phyloP scores from a whole-genome alignment of 805 yeast genomes.

The Nakazawaea laoshanensis region DNA sequence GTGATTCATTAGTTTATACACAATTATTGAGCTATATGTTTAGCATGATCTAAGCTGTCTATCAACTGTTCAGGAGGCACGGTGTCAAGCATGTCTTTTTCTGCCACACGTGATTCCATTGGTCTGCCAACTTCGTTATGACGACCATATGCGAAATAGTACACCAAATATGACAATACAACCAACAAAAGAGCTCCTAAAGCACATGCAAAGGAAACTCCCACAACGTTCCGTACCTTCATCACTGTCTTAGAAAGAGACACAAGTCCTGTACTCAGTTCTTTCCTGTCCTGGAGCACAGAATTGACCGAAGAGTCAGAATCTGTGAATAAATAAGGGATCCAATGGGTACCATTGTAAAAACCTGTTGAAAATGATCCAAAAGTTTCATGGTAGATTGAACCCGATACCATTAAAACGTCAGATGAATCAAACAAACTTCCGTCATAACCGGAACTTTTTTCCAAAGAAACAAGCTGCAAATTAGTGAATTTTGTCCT shows the following conservation, averaged over 20 bases:
- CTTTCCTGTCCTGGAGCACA: constrained; percentile 25
- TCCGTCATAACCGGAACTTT: constrained; percentile 18
- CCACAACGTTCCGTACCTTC: constrained; percentile 56
- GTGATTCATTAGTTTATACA: neutral
- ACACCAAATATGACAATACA: constrained; percentile 29
- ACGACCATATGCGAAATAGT: constrained; percentile 25
- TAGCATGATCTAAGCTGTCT: constrained; percentile 12
- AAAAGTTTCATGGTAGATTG: constrained; percentile 34
- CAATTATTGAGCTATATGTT: constrained; percentile 5
- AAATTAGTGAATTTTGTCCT: constrained; percentile 36
- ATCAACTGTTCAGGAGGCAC: constrained; percentile 51
- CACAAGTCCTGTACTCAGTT: constrained; percentile 1
- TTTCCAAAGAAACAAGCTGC: constrained; percentile 24
- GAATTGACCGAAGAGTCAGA: constrained; percentile 16
- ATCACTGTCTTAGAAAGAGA: constrained; percentile 16
- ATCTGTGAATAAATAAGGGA: constrained; percentile 48
- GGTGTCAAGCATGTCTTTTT: constrained; percentile 49
- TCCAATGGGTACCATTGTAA: constrained; percentile 61
- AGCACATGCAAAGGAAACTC: constrained; percentile 62
- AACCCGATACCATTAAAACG: constrained; percentile 52
- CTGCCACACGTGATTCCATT: constrained; percentile 48
- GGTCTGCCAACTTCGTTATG: constrained; percentile 33
- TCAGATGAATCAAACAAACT: constrained; percentile 32
- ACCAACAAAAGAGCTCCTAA: constrained; percentile 38
- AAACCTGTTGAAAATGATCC: constrained; percentile 57